Evolutionary conservation across 23 red algal species (phyloP).

Genomic region (Gracilaria caudata): DNA sequence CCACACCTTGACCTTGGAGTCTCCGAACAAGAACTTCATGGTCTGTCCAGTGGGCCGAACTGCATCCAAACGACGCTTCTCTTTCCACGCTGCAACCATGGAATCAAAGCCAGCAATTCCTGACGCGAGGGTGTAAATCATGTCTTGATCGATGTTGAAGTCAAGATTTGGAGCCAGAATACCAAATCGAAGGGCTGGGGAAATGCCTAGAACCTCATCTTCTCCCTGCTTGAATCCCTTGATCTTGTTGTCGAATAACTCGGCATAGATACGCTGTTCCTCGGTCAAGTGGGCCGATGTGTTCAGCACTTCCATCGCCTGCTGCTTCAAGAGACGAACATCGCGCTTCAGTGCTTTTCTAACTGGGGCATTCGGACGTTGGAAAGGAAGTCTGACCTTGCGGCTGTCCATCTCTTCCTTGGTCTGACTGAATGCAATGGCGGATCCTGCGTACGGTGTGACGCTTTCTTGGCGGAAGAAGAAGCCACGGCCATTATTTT

Average conservation of each 20-base stretch:
- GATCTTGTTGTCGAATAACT: slow-evolving; percentile 42
- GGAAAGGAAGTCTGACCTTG: neutral
- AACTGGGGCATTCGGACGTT: neutral
- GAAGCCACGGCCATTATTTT: slow-evolving; percentile 18
- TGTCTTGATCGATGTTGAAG: neutral
- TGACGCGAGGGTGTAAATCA: neutral
- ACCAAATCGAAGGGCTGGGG: neutral
- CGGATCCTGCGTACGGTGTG: slow-evolving; percentile 17
- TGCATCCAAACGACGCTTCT: slow-evolving; percentile 12
- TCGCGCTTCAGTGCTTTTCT: neutral
- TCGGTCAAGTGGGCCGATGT: slow-evolving; percentile 3
- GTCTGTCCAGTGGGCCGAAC: slow-evolving; percentile 21
- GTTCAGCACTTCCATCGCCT: neutral
- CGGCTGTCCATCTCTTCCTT: neutral
- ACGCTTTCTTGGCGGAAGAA: slow-evolving; percentile 40
- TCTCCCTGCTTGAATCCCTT: neutral
- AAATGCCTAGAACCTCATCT: neutral
- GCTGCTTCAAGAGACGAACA: neutral
- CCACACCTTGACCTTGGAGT: slow-evolving; percentile 14
- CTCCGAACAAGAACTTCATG: slow-evolving; percentile 26
- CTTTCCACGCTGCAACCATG: slow-evolving; percentile 24
- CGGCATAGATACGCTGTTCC: neutral
- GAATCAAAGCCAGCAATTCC: slow-evolving; percentile 4
- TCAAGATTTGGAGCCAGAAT: neutral
- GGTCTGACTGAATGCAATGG: slow-evolving; percentile 13